Evolutionary conservation across 768 basidiomycete genomes (phyloP), one percentile per base, ranked within the genome.

Genomic region (Galerina sulciceps): DNA sequence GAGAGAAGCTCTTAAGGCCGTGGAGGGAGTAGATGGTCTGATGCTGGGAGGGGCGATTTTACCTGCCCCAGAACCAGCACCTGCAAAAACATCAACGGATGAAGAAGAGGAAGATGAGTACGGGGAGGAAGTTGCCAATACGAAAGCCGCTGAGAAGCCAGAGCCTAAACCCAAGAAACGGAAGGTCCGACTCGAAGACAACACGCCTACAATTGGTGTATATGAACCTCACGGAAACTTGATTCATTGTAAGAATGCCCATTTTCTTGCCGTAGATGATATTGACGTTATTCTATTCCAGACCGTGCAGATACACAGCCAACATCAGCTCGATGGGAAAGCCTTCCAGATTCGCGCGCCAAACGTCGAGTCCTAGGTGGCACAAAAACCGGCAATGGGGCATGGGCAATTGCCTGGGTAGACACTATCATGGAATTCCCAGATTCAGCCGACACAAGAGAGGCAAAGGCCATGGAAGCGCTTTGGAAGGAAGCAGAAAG

Each of bases 221-320:
- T 96, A 94, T 65, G 94, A 96, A 64, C 87, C 93, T 8, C 93
- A 96, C 68, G 82, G 88, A 0, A 87, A 88, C 38, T 69, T 88
- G 34, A 81, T 93, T 6, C 83, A 89, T 65, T 91, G 93, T 93
- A 68, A 67, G 88, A 78, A 53, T 58, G 61, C 41, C 10, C 45
- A 44, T 13, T 38, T 46, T 58, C 10, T 35, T 22, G 38, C 22
- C 38, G 47, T 18, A 34, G 6, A 37, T 55, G 37, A 59, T 20
- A 57, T 46, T 41, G 40, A 34, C 26, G n/a, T n/a, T 13, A 41
- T 60, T 22, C 40, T 59, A 42, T 23, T 65, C 22, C 58, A 94
- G 93, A 93, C 70, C 90, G 89, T 14, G 71, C 76, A 0, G 87
- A 93, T 66, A 92, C 90, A 1, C 94, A 96, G 65, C 87, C 94